Percentiles rank a stretch among this genome's conserved stretches.
These are phyloP conservation scores for Pseudonitzschia pungens DNA, from an alignment of 108 stramenopile species.

Conservation along the genomic window DNA sequence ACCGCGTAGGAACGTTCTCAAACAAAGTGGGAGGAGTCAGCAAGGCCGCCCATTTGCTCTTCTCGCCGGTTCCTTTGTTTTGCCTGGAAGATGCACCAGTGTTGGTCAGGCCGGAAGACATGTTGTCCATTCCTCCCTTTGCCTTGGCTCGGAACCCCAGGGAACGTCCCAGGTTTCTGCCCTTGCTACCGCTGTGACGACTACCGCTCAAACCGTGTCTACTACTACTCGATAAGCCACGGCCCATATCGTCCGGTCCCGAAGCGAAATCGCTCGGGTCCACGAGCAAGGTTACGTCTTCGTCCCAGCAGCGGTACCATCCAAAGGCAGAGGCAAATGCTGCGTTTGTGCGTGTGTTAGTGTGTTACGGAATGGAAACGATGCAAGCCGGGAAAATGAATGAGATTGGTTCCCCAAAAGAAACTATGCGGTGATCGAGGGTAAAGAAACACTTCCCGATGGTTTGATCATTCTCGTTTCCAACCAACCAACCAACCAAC, in stretches of 20 bases:
- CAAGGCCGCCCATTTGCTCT: conserved; percentile 66
- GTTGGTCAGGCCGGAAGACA: conserved; percentile 16
- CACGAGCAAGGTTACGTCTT: conserved; percentile 46
- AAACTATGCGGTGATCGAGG: too few relatives aligned
- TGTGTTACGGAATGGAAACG: neutral
- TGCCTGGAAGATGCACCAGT: conserved; percentile 9
- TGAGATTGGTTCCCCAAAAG: too few relatives aligned
- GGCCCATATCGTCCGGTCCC: conserved; percentile 43
- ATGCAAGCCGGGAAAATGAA: neutral
- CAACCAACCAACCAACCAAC: too few relatives aligned
- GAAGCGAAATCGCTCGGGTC: conserved; percentile 56
- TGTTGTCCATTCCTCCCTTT: conserved; percentile 33
- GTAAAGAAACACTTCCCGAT: too few relatives aligned
- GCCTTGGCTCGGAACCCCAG: conserved; percentile 73
- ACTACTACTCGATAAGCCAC: conserved; percentile 61
- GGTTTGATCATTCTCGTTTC: too few relatives aligned
- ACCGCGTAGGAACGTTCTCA: conserved; percentile 62
- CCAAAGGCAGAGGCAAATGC: conserved; percentile 87
- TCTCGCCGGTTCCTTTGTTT: conserved; percentile 10
- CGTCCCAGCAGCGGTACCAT: conserved; percentile 92
- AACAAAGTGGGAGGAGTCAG: conserved; percentile 68
- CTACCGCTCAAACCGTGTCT: conserved; percentile 47
- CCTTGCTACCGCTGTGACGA: conserved; percentile 36
- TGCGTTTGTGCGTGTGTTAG: neutral
- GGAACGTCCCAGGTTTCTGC: conserved; percentile 42